Percentiles rank a stretch among this genome's conserved stretches.
Evolutionary conservation across 441 rosid genomes (phyloP).

Genomic region (Gossypium gossypioides): DNA sequence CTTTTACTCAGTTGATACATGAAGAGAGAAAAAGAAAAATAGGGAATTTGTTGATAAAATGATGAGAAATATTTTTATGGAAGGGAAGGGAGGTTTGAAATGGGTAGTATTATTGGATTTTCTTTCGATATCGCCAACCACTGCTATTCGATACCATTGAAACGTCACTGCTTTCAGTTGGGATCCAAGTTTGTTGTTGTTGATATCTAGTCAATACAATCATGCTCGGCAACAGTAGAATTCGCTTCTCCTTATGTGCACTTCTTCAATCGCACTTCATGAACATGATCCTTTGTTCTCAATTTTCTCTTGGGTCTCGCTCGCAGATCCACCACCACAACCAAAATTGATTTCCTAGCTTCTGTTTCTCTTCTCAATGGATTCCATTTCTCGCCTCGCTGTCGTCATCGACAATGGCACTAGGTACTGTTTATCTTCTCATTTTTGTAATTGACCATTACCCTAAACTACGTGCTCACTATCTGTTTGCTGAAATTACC

Average conservation of each 20-base stretch:
- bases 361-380: no score
- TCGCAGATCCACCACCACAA: no score
- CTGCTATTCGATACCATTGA: slow-evolving; percentile 20
- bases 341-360: no score
- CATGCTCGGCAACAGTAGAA: slow-evolving; percentile 9
- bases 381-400: no score
- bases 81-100: slow-evolving; percentile 16
- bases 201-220: slow-evolving; percentile 9
- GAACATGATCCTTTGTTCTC: slow-evolving; percentile 46
- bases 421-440: no score
- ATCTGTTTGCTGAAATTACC: no score
- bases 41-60: background rate
- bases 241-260: slow-evolving; percentile 14
- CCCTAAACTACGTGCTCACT: no score
- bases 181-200: slow-evolving; percentile 33
- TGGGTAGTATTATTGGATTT: slow-evolving; percentile 18
- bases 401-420: no score
- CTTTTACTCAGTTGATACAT: background rate
- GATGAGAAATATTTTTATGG: slow-evolving; percentile 12
- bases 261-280: slow-evolving; percentile 25
- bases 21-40: background rate
- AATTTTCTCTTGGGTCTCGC: slow-evolving; percentile 13
- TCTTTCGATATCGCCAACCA: slow-evolving; percentile 7
- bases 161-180: slow-evolving; percentile 50
- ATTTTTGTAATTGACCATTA: no score